phyloP scores from a whole-genome alignment of 768 basidiomycete genomes.

The Dentipellis fragilis region DNA sequence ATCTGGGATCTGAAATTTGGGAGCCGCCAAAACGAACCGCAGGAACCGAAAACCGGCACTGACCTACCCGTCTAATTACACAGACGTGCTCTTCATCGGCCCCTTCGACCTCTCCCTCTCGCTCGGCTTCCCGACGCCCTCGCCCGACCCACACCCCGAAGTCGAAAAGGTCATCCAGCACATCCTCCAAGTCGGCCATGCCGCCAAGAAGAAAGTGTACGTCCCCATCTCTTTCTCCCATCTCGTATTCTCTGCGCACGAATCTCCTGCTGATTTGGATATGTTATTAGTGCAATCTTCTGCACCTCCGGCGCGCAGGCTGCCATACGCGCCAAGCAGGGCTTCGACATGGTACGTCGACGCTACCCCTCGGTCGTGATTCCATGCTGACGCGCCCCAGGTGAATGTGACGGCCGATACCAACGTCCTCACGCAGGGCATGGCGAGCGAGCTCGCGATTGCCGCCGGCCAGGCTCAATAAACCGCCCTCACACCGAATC shows the following conservation, averaged over 20 bases:
- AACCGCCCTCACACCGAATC: too few species aligned
- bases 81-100: conserved; percentile 51
- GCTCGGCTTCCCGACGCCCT: conserved; percentile 48
- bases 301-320: conserved; percentile 37
- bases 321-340: conserved; percentile 33
- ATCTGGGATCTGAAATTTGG: too few species aligned
- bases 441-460: neutral
- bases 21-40: too few species aligned
- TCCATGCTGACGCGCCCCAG: neutral
- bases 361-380: neutral
- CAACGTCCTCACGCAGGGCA: neutral
- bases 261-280: neutral
- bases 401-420: neutral
- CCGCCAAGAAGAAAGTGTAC: conserved; percentile 56
- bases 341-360: conserved; percentile 37
- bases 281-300: conserved; percentile 31
- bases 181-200: conserved; percentile 40
- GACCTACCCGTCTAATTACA: too few species aligned
- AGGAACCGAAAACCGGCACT: neutral
- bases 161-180: conserved; percentile 50
- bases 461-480: neutral
- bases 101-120: conserved; percentile 61
- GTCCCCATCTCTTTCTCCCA: neutral
- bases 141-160: conserved; percentile 55
- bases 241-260: neutral